Evolutionary conservation across 352 stramenopile genomes (phyloP).

Genomic region (Thalassiosira oceanica): DNA sequence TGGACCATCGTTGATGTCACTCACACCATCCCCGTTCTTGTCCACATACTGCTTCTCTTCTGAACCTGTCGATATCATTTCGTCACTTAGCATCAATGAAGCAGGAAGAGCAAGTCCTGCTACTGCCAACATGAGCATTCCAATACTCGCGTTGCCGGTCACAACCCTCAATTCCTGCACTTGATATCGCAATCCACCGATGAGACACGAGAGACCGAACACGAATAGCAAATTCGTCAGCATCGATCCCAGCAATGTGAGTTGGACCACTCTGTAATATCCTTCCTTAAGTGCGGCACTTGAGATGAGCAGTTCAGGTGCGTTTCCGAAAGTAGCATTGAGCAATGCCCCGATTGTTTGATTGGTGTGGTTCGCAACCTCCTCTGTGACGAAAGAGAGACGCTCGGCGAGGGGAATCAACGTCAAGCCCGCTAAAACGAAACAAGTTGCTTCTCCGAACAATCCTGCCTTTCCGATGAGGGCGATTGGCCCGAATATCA

Average conservation of each 20-base stretch:
- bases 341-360: conserved; percentile 95
- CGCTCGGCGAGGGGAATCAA: conserved; percentile 77
- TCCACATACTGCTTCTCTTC: conserved; percentile 31
- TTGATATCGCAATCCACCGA: conserved; percentile 83
- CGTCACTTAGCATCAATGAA: conserved; percentile 63
- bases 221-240: conserved; percentile 97
- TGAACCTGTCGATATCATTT: conserved; percentile 35
- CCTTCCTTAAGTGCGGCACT: conserved; percentile 90
- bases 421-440: conserved; percentile 67
- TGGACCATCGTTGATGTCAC: conserved; percentile 47
- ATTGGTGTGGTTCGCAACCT: conserved; percentile 94
- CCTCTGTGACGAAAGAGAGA: conserved; percentile 90
- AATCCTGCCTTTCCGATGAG: conserved; percentile 55
- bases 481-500: conserved; percentile 66
- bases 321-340: conserved; percentile 98
- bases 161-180: conserved; percentile 74
- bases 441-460: conserved; percentile 70
- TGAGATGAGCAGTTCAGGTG: conserved; percentile 94
- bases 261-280: conserved; percentile 94
- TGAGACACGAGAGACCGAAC: conserved; percentile 93
- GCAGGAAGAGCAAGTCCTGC: conserved; percentile 66
- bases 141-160: conserved; percentile 67
- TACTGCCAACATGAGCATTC: conserved; percentile 71
- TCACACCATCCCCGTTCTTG: conserved; percentile 40
- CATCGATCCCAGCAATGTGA: conserved; percentile 95